These are phyloP conservation scores for Exserohilum rostratum DNA, from an alignment of 2,329 filamentous ascomycete species.

Conservation along the genomic window DNA sequence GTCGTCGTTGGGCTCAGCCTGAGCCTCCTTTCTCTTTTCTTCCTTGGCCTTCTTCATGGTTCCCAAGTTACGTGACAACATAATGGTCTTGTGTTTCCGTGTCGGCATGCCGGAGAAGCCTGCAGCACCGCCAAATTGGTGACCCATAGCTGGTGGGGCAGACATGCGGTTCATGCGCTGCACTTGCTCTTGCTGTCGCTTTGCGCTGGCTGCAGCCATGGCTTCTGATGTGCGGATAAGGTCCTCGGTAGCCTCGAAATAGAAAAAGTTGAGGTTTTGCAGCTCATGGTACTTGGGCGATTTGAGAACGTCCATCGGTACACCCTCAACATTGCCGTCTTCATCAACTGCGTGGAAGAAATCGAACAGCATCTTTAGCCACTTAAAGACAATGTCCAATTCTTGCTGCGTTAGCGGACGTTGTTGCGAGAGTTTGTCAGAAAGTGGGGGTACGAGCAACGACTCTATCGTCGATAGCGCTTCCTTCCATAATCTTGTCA, in stretches of 20 bases:
- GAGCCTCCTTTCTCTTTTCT: constrained; percentile 91
- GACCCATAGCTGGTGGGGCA: constrained; percentile 64
- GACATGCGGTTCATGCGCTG: constrained; percentile 69
- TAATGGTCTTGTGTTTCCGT: constrained; percentile 66
- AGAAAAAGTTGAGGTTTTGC: constrained; percentile 97
- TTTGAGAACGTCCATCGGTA: constrained; percentile 89
- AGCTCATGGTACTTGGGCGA: constrained; percentile 98
- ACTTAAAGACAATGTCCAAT: constrained; percentile 92
- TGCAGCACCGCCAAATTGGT: constrained; percentile 58
- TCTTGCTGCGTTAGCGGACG: constrained; percentile 84
- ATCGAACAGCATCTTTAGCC: constrained; percentile 86
- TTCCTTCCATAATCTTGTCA: constrained; percentile 98
- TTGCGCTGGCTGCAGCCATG: constrained; percentile 87
- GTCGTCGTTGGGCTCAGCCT: constrained; percentile 95
- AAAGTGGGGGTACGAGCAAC: constrained; percentile 88
- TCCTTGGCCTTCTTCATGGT: constrained; percentile 97
- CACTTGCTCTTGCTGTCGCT: constrained; percentile 70
- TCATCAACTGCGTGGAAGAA: constrained; percentile 97
- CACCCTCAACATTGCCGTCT: constrained; percentile 81
- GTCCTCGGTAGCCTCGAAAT: constrained; percentile 89
- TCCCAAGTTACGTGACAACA: constrained; percentile 91
- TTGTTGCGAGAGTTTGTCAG: constrained; percentile 90
- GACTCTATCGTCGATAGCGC: constrained; percentile 89
- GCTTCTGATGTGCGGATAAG: constrained; percentile 94
- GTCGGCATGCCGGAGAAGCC: constrained; percentile 68